Percentiles rank a stretch among this genome's conserved stretches.
Evolutionary conservation across 1,139 yeast genomes (phyloP).

Genomic region (Saccharomycopsis crataegensis): DNA sequence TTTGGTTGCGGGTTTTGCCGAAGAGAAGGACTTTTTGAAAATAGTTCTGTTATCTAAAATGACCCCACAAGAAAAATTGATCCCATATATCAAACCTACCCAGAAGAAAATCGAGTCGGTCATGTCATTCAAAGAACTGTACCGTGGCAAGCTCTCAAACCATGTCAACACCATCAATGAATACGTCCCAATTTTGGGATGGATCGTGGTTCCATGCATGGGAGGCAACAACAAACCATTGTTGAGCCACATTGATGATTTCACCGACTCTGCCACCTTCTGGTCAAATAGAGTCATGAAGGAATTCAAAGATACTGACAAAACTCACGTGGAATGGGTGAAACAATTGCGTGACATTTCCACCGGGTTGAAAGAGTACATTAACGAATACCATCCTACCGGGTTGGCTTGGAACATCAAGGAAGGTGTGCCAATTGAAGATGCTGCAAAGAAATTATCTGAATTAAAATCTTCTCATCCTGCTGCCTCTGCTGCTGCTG

Average conservation of each 20-base stretch:
- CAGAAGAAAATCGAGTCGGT: conserved; percentile 54
- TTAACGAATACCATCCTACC: conserved; percentile 67
- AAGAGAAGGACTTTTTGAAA: conserved; percentile 50
- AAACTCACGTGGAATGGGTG: conserved; percentile 72
- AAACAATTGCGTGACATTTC: conserved; percentile 53
- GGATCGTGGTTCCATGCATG: conserved; percentile 66
- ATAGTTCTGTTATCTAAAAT: conserved; percentile 61
- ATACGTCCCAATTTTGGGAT: conserved; percentile 84
- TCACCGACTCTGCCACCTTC: conserved; percentile 86
- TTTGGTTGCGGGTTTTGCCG: conserved; percentile 52
- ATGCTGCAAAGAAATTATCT: conserved; percentile 34
- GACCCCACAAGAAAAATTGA: conserved; percentile 43
- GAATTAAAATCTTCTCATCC: conserved; percentile 24
- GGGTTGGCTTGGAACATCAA: conserved; percentile 67
- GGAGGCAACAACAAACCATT: conserved; percentile 35
- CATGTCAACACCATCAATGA: conserved; percentile 81
- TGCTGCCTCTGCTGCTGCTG: conserved; percentile 27
- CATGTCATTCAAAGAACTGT: conserved; percentile 60
- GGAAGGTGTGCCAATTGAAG: conserved; percentile 42
- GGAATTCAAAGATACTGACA: conserved; percentile 61
- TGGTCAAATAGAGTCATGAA: conserved; percentile 89
- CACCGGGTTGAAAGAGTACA: conserved; percentile 63
- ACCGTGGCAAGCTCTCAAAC: conserved; percentile 56
- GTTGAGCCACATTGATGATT: conserved; percentile 67
- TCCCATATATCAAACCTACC: conserved; percentile 59